Percentiles rank a stretch among this genome's conserved stretches.
phyloP scores from a whole-genome alignment of 768 basidiomycete species.

The Pisolithus albus region DNA sequence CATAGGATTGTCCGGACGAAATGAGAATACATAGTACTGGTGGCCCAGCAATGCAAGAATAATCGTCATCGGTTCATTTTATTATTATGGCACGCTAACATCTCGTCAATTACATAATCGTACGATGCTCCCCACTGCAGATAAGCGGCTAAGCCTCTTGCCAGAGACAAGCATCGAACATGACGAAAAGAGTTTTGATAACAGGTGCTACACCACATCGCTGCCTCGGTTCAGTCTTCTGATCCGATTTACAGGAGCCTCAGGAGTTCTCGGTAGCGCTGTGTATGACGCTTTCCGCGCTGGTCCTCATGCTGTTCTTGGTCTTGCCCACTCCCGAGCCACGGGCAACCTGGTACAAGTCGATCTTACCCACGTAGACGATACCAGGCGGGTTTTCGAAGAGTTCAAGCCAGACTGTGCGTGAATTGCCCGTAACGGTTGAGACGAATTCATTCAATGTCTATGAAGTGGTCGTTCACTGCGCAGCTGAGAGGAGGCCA shows the following conservation, averaged over 20 bases:
- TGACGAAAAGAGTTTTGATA: neutral
- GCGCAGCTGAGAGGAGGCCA: conserved; percentile 89
- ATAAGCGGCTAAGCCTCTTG: no score
- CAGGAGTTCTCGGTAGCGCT: conserved; percentile 83
- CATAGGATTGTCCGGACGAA: no score
- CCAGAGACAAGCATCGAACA: neutral
- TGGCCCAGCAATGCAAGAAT: no score
- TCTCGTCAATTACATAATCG: no score
- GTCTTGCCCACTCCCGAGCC: conserved; percentile 67
- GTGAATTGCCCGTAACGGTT: conserved; percentile 23
- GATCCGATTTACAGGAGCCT: conserved; percentile 59
- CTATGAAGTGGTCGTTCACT: conserved; percentile 77
- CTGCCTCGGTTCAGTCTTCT: neutral
- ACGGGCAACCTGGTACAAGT: conserved; percentile 48
- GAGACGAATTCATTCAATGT: conserved; percentile 2
- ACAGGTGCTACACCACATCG: neutral
- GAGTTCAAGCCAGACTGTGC: conserved; percentile 64
- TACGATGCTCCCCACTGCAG: no score
- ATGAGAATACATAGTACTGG: no score
- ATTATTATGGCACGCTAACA: no score
- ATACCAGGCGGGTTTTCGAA: conserved; percentile 48
- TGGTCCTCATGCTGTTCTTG: conserved; percentile 42
- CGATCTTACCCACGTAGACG: conserved; percentile 57
- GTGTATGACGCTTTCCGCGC: conserved; percentile 60
- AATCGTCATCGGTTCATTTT: no score